Evolutionary conservation across 495 filamentous ascomycete genomes (phyloP), one percentile per base, ranked within the genome.

Genomic region (Aspergillus saccharolyticus): DNA sequence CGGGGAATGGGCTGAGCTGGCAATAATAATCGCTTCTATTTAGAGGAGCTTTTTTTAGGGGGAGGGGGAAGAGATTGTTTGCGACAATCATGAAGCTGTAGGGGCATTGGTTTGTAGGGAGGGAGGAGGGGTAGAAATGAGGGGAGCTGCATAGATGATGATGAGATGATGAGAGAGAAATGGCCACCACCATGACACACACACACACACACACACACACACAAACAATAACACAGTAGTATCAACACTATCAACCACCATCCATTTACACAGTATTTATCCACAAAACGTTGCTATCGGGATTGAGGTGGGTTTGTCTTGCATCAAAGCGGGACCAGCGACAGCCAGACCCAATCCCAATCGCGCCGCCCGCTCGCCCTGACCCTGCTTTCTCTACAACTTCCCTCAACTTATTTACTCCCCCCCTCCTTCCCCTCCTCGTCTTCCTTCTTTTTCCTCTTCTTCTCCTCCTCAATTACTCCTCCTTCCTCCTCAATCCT

Each of bases 381-480:
- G 47, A 28, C 22, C 47, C 22, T 50, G 28, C 16, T 28, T 50
- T 25, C 21, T 14, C 24, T 50, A 16, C 21, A 14, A n/a, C 24
- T 0, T 21, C 46, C 14, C 20, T 33, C 24, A 28, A 50, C 28
- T 50, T 50, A 50, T 28, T 50, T 50, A 17, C 47, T 50, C 47
- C 47, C 24, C 47, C 16, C 46, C 44, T 52, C 52, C 51, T 47
- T 43, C 43, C 42, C 46, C 33, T 28, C 42, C 24, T 51, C 39
- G 18, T 10, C 44, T 22, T 25, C 24, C 24, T 44, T 58, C 30
- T 44, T 42, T 57, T 18, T 46, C 18, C 49, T 56, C 44, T 30
- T 43, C 47, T 42, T 44, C 25, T 28, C 21, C 54, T 28, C 9
- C 25, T 28, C 25, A 28, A 28, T 28, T 42, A 5, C 48, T 50